These are phyloP conservation scores for Dalbergia cultrata DNA, from an alignment of 306 rosid species.

Conservation along the genomic window DNA sequence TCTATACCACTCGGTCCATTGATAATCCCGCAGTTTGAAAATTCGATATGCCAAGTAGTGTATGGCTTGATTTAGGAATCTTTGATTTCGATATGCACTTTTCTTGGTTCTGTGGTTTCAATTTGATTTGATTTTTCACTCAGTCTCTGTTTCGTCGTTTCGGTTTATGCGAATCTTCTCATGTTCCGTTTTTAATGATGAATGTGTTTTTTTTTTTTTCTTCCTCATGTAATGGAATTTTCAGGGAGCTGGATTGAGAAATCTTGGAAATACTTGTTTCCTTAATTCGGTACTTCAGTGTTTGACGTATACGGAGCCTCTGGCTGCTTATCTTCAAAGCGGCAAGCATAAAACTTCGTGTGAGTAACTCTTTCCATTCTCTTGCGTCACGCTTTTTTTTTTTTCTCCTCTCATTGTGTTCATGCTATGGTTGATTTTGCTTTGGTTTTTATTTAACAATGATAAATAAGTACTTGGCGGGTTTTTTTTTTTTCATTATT, in stretches of 20 bases:
- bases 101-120: neutral
- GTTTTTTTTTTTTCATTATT: neutral
- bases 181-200: neutral
- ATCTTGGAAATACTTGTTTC: slow-evolving; percentile 95
- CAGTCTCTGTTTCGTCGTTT: neutral
- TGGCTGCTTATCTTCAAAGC: slow-evolving; percentile 96
- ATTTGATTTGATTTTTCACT: neutral
- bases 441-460: neutral
- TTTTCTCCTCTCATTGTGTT: neutral
- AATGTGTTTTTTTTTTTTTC: neutral
- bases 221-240: slow-evolving; percentile 39
- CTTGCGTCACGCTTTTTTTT: neutral
- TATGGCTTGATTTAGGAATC: neutral
- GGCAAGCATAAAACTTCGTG: slow-evolving; percentile 95
- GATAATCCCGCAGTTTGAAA: neutral
- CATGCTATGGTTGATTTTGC: neutral
- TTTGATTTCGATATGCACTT: neutral
- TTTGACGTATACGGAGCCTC: slow-evolving; percentile 92
- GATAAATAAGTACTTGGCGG: neutral
- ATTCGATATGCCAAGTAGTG: neutral
- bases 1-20: neutral
- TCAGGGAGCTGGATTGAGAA: slow-evolving; percentile 96
- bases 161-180: neutral
- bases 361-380: slow-evolving; percentile 51
- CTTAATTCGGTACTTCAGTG: slow-evolving; percentile 97